Evolutionary conservation across 441 rosid species (phyloP), one percentile per base, ranked within the genome.

Genomic region (Populus tomentosa): DNA sequence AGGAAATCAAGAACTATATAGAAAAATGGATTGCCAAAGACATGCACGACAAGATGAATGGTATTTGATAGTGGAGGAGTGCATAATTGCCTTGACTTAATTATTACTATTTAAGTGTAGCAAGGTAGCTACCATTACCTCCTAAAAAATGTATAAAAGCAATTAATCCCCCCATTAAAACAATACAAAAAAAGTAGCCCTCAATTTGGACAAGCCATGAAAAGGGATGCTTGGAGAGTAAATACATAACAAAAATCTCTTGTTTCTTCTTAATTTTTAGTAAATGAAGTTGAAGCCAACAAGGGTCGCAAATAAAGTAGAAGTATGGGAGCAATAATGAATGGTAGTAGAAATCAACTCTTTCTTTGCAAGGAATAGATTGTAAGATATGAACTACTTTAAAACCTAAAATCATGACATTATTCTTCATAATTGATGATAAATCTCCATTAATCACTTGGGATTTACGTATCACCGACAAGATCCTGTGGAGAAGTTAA

Each of bases 401-500:
- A 1, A 53, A 53, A 16, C 61, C 61, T 5, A 53, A 53, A 53
- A 53, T 53, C 61, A 53, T 53, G 61, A 16, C 61, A 16, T 53
- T 53, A 16, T 53, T 16, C 21, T 5, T 35, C 38, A 50, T 50
- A 14, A 50, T 50, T 71, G 11, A 59, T 65, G 18, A 79, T 64
- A 35, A 35, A 35, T 35, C 38, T 35, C 8, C 38, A 35, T 35
- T 35, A 35, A 35, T 35, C 38, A 35, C 38, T 35, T 35, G 8
- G 8, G 6, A 35, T 35, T 35, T 35, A 35, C 38, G 38, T 35
- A 5, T 35, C 8, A 7, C 38, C 69, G 30, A 73, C 67, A 74
- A 77, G 70, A 79, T 81, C 75, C 74, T 13, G 65, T 21, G 70
- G 69, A 50, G 56, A 50, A 50, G n/a, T 50, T 50, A 14, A 14